Evolutionary conservation across 2,329 filamentous ascomycete species (phyloP).

Genomic region (Lecanoromycetidae sp.): DNA sequence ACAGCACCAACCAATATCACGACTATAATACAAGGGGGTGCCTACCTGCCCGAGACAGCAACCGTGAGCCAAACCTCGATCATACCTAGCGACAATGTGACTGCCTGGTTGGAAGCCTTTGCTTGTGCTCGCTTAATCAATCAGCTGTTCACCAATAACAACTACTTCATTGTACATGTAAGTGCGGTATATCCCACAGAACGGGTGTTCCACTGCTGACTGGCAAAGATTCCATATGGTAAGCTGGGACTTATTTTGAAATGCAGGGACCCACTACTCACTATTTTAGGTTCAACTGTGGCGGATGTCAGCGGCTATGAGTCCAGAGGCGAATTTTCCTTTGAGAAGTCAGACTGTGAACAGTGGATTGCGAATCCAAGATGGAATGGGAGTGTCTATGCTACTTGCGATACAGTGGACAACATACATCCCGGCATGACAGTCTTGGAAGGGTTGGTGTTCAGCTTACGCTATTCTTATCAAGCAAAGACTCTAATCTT

Average conservation of each 20-base stretch:
- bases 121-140: not conserved
- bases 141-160: not conserved
- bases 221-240: not conserved
- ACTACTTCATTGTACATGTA: not conserved
- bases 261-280: not conserved
- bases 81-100: not conserved
- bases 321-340: not conserved
- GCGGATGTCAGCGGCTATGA: not conserved
- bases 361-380: not conserved
- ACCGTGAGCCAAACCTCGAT: not conserved
- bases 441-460: not conserved
- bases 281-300: not conserved
- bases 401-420: not conserved
- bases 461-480: not conserved
- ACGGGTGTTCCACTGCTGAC: not conserved
- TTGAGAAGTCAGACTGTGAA: not conserved
- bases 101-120: not conserved
- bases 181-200: not conserved
- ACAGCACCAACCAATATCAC: not conserved
- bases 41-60: not conserved
- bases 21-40: not conserved
- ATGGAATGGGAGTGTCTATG: not conserved
- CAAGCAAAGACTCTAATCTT: not conserved
- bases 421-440: not conserved
- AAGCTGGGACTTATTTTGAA: not conserved